These are phyloP conservation scores for Diplocarpon rosae DNA, from an alignment of 2,329 filamentous ascomycete species.

Conservation along the genomic window DNA sequence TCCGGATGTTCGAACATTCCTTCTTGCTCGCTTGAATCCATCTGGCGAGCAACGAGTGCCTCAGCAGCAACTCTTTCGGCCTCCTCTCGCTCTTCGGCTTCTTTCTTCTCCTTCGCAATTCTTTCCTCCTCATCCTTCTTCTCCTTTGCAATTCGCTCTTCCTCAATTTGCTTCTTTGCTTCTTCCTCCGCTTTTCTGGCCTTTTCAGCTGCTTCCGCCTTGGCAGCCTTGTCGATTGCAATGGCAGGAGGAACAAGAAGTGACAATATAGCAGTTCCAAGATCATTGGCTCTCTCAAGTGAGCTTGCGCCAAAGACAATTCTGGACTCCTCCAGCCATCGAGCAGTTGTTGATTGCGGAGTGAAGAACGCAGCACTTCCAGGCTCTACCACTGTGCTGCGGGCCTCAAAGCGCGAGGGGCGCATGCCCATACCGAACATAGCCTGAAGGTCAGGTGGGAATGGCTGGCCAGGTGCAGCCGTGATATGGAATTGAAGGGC, in stretches of 20 bases:
- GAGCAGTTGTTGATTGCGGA: slow-evolving; percentile 56
- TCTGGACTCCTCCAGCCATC: slow-evolving; percentile 84
- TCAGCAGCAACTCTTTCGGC: slow-evolving; percentile 43
- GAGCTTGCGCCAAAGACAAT: slow-evolving; percentile 67
- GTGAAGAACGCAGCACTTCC: slow-evolving; percentile 41
- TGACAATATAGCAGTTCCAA: slow-evolving; percentile 59
- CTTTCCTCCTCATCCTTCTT: slow-evolving; percentile 63
- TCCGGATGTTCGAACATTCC: slow-evolving; percentile 15
- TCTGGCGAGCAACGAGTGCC: slow-evolving; percentile 38
- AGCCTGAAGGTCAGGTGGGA: slow-evolving; percentile 40
- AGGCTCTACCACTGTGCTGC: slow-evolving; percentile 24
- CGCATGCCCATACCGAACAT: slow-evolving; percentile 30
- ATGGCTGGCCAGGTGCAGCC: slow-evolving; percentile 35
- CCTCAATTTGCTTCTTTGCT: slow-evolving; percentile 50
- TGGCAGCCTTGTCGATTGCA: slow-evolving; percentile 63
- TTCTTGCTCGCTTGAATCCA: slow-evolving; percentile 32
- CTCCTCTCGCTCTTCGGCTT: slow-evolving; percentile 58
- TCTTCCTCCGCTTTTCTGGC: slow-evolving; percentile 47
- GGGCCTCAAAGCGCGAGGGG: slow-evolving; percentile 17
- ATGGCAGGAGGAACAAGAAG: slow-evolving; percentile 75
- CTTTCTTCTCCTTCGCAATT: slow-evolving; percentile 53
- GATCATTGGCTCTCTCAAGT: slow-evolving; percentile 56
- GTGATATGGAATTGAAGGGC: slow-evolving; percentile 51
- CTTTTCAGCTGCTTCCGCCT: slow-evolving; percentile 46
- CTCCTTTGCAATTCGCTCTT: slow-evolving; percentile 55